Conservation (phyloP, 129 eudicot species). For the Sambucus nigra region DNA sequence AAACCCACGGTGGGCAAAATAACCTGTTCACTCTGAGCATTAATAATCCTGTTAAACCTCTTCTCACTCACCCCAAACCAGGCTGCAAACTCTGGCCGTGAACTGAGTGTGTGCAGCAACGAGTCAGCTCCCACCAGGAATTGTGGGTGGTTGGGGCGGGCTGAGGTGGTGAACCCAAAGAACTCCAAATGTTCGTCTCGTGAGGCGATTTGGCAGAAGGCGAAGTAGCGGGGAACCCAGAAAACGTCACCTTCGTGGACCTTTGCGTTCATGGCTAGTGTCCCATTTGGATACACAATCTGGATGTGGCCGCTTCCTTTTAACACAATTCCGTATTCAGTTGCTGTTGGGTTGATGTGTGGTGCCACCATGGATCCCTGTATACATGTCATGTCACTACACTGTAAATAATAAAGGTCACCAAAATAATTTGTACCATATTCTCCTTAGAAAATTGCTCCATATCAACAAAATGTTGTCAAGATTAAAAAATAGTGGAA, state of each 20-base stretch:
- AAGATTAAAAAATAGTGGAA: too few species aligned
- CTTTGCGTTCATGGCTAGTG: conserved; percentile 60
- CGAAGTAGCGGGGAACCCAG: conserved; percentile 76
- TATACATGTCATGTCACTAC: neutral
- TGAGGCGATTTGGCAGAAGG: conserved; percentile 92
- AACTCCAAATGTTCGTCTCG: conserved; percentile 62
- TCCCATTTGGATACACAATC: conserved; percentile 74
- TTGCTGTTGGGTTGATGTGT: conserved; percentile 72
- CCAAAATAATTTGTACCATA: too few species aligned
- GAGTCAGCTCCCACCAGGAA: conserved; percentile 62
- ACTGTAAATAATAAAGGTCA: neutral
- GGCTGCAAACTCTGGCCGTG: conserved; percentile 54
- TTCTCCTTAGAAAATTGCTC: too few species aligned
- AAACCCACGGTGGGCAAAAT: conserved; percentile 45
- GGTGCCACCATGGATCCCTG: conserved; percentile 99
- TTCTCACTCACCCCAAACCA: conserved; percentile 56
- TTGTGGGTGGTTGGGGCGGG: conserved; percentile 55
- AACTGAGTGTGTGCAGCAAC: conserved; percentile 35
- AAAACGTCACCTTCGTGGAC: conserved; percentile 73
- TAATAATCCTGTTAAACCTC: conserved; percentile 12
- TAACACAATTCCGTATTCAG: conserved; percentile 67
- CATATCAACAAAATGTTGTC: too few species aligned
- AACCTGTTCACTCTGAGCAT: conserved; percentile 33
- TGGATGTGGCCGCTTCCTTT: conserved; percentile 61
- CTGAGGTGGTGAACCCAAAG: conserved; percentile 86